Percentiles rank a stretch among this genome's conserved stretches.
phyloP scores from a whole-genome alignment of 192 early-diverging fungal species.

The Podila epicladia region DNA sequence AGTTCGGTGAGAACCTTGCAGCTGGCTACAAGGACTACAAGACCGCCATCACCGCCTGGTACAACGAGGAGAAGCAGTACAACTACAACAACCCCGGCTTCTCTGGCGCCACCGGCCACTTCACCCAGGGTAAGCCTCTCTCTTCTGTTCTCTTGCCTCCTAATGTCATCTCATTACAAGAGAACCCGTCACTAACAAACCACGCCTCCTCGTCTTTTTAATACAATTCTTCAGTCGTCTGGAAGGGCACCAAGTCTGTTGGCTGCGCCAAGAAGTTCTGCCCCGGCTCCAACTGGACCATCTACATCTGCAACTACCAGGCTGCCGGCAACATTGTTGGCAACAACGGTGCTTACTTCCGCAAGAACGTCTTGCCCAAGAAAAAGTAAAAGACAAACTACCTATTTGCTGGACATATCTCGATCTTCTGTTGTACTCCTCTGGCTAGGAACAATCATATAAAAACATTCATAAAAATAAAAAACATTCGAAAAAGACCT shows the following conservation, averaged over 20 bases:
- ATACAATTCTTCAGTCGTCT: slow-evolving; percentile 13
- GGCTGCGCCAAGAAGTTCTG: slow-evolving; percentile 51
- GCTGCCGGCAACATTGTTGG: slow-evolving; percentile 51
- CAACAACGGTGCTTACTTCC: slow-evolving; percentile 17
- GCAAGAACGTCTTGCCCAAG: slow-evolving; percentile 45
- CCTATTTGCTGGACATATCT: background rate
- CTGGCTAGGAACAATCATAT: slow-evolving; percentile 1
- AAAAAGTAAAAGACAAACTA: background rate
- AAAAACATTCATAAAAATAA: background rate
- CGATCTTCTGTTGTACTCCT: background rate
- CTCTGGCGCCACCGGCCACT: slow-evolving; percentile 51
- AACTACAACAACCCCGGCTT: slow-evolving; percentile 56
- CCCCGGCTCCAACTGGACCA: slow-evolving; percentile 31
- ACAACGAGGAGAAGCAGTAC: slow-evolving; percentile 55
- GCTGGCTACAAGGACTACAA: slow-evolving; percentile 50
- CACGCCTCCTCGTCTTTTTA: no score
- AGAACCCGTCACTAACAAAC: no score
- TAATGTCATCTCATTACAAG: no score
- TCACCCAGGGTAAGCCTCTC: slow-evolving; percentile 41
- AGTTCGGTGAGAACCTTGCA: slow-evolving; percentile 60
- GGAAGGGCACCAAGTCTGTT: slow-evolving; percentile 47
- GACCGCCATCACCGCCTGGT: slow-evolving; percentile 51
- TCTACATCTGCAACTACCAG: slow-evolving; percentile 58
- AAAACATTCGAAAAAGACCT: background rate
- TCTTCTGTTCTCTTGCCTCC: no score